These are phyloP conservation scores for Puccinellia tenuiflora DNA, from an alignment of 176 grass and related monocot genomes.

Conservation along the genomic window DNA sequence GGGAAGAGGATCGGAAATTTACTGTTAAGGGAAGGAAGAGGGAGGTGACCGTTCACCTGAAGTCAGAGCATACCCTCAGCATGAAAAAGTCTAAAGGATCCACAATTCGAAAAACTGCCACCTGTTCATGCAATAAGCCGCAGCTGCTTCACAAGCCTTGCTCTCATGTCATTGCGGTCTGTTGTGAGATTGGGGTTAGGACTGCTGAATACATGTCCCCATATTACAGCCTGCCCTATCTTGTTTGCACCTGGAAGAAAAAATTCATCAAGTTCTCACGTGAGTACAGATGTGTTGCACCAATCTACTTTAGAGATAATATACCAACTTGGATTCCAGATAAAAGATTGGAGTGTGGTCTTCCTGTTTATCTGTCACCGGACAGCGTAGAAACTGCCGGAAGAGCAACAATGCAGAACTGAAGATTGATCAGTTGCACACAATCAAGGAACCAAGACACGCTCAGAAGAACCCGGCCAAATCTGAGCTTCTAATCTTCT, in stretches of 20 bases:
- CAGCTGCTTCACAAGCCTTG: constrained; percentile 2
- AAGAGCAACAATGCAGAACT: not conserved
- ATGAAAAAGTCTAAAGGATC: not conserved
- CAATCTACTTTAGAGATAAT: no score
- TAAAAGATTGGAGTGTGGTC: no score
- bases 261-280: no score
- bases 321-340: no score
- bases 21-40: not conserved
- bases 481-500: not conserved
- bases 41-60: not conserved
- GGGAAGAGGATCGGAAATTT: not conserved
- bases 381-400: no score
- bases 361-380: no score
- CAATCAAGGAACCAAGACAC: not conserved
- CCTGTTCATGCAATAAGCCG: not conserved
- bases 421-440: not conserved
- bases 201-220: constrained; percentile 4
- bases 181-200: not conserved
- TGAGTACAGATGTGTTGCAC: no score
- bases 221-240: not conserved
- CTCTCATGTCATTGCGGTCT: constrained; percentile 4
- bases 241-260: not conserved
- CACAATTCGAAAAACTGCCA: not conserved
- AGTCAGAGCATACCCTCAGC: not conserved
- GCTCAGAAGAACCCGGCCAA: not conserved